Evolutionary conservation across 495 filamentous ascomycete species (phyloP), one percentile per base, ranked within the genome.

Genomic region (Penicillium subrubescens): DNA sequence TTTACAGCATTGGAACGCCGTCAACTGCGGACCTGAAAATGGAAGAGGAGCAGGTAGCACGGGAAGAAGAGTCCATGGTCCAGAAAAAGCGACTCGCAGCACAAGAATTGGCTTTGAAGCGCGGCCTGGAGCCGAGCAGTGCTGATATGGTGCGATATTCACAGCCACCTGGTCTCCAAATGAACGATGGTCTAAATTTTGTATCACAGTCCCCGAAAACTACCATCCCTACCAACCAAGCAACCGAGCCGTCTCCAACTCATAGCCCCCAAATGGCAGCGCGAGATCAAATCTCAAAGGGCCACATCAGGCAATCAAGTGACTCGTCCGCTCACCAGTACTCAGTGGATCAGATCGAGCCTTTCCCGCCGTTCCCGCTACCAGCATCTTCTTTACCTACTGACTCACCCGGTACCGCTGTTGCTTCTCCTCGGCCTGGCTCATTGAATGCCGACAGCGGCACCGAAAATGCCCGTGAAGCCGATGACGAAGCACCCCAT

Each of bases 11-110:
- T 19, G 70, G 76, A 1, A 62, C 68, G 0, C 83, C 87, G 5
- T 90, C 91, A 3, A 80, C 97, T 27, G 84, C 83, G 14, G 90
- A 95, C 66, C 70, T 97, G 27, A 87, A 90, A 67, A 81, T 83
- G 52, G 93, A 97, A 73, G 94, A 98, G 65, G 86, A 91, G 46
- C 83, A 79, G 25, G 77, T 87, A 0, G 85, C 83, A 63, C 72
- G 77, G 41, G 83, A 92, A 73, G 92, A 97, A 69, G 88, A 93
- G 64, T 81, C 82, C 25, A 84, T 88, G 53, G 79, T 96, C 50
- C 83, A 89, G 72, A 83, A 83, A 58, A 91, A 88, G 72, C 83
- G 94, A 52, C 75, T 86, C 59, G 91, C 89, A 31, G 94, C 94
- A 1, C 84, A 85, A 25, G 83, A 86, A 61, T 67, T 97, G 60